Percentiles rank a stretch among this genome's conserved stretches.
phyloP scores from a whole-genome alignment of 306 rosid genomes.

The Vigna nakashimae region DNA sequence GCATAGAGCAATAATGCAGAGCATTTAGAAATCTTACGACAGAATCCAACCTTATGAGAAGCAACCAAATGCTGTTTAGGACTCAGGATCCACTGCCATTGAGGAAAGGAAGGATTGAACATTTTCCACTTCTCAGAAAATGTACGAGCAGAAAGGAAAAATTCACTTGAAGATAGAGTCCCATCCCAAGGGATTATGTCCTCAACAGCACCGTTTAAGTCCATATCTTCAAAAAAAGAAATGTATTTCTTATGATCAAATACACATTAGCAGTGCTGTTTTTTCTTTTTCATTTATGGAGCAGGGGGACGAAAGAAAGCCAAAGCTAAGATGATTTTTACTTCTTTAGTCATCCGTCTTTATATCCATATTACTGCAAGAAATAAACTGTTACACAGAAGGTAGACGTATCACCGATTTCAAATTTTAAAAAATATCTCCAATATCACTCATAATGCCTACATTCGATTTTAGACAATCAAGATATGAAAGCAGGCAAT shows the following conservation, averaged over 20 bases:
- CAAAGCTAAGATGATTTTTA: too few relatives aligned
- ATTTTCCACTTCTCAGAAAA: slow-evolving; percentile 68
- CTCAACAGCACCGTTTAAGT: slow-evolving; percentile 25
- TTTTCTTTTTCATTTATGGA: too few relatives aligned
- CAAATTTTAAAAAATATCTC: not conserved
- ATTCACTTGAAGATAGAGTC: slow-evolving; percentile 61
- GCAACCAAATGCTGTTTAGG: slow-evolving; percentile 48
- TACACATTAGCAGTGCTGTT: too few relatives aligned
- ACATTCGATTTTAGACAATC: not conserved
- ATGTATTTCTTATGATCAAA: slow-evolving; percentile 11
- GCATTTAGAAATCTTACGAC: slow-evolving; percentile 13
- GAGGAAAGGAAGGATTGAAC: slow-evolving; percentile 57
- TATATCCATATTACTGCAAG: not conserved
- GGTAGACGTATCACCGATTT: not conserved
- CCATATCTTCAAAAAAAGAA: slow-evolving; percentile 45
- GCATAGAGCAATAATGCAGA: not conserved
- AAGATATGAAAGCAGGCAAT: too few relatives aligned
- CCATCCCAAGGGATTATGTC: slow-evolving; percentile 66
- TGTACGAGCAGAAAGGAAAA: slow-evolving; percentile 59
- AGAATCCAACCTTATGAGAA: slow-evolving; percentile 47
- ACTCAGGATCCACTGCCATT: slow-evolving; percentile 73
- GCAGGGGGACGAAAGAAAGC: too few relatives aligned
- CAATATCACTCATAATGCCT: too few relatives aligned
- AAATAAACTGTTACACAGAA: not conserved
- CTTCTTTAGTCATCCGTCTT: too few relatives aligned